Evolutionary conservation across 2,329 filamentous ascomycete genomes (phyloP), one percentile per base, ranked within the genome.

Genomic region (Clonostachys chloroleuca): DNA sequence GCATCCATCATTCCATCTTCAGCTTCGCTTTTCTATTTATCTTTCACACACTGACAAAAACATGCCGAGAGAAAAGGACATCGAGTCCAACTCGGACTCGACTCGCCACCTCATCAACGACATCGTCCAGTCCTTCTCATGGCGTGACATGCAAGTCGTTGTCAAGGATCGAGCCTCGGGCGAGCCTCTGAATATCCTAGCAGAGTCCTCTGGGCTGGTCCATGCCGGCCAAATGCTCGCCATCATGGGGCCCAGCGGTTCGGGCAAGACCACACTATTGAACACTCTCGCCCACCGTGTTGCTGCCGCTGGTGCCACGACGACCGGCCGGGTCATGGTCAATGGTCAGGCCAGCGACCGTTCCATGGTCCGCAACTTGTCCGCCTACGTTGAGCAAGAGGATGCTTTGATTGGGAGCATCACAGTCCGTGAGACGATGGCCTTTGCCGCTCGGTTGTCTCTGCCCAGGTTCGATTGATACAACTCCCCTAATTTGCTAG

Each of bases 371-470:
- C 80, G 81, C 16, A 73, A 79, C 43, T 73, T 92, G 44, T 86
- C 80, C 47, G 82, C 82, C 42, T 95, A 91, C 59, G 90, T 95
- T 18, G 90, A 95, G 69, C 90, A 95, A 63, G 89, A 95, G 54
- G 90, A 95, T 70, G 85, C 88, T 1, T 74, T 95, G 12, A 86
- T 92, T 44, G 90, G 89, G 5, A 86, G 86, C 1, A 71, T 95
- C 53, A 95, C 89, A 0, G 87, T 92, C 9, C 74, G 78, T 30
- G 90, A 95, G 69, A 95, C 89, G 0, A 68, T 95, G 50, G 70
- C 83, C 52, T 95, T 95, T 62, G 86, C 88, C 0, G 87, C 89
- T 0, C 78, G 85, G 30, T 77, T 95, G 67, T 83, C 55, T 1
- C 47, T 56, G 4, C 53, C 55, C 5, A 47, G 45, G 52, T 56